Evolutionary conservation across 2,329 filamentous ascomycete genomes (phyloP), one percentile per base, ranked within the genome.

Genomic region (Colletotrichum sidae): DNA sequence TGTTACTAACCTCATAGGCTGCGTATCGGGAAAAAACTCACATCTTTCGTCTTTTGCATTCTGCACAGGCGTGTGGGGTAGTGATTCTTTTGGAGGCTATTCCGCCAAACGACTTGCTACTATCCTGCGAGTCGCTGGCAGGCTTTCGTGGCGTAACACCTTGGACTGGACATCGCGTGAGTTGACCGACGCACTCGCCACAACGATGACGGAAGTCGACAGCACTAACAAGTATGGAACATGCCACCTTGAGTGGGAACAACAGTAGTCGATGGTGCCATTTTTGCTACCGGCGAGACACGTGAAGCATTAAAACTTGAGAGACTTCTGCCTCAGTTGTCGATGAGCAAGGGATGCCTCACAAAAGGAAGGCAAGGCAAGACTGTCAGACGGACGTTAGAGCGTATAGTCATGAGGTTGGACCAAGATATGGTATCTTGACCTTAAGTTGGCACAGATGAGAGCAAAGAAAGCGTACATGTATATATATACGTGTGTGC

Each of bases 1-100:
- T 33, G 25, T 10, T 35, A 50, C 25, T 4, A 25, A 25, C 25
- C 25, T 47, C 35, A 7, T 35, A 38, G 8, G 11, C 11, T n/a
- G 42, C 8, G 13, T 33, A 35, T 7, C 41, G n/a, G 39, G 17
- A 8, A 17, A 11, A 13, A 10, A 57, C 80, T 72, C 75, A 83
- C 81, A 95, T 95, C 78, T 95, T 96, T 67, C 92, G 86, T 70
- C 92, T 85, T 73, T 93, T 90, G 79, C 92, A 93, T 71, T 92
- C 90, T 52, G 91, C 89, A 75, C 91, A 93, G 42, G 91, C 91
- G 72, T 91, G 84, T 34, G 83, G 82, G 63, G 84, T 86, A 41
- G 84, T 86, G 71, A 85, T 84, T 69, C 84, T 80, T 75, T 85
- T 84, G 52, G 78, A 75, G 8, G 76, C 74, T 25, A 71, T 70